Conservation (phyloP, 495 filamentous ascomycete species). For the Penicillium lagena region DNA sequence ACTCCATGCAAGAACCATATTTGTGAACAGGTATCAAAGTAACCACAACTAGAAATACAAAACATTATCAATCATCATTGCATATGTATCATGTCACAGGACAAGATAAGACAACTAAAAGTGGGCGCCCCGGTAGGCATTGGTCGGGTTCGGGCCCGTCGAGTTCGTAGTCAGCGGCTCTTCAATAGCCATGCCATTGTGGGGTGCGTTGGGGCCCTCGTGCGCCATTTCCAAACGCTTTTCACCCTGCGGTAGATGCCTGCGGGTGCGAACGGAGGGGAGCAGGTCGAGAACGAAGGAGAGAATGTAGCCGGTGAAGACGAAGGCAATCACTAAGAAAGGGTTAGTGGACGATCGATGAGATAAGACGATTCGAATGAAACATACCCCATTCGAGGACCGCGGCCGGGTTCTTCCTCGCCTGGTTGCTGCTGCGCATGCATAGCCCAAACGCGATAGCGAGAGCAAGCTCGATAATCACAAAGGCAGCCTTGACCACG, state of each 20-base stretch:
- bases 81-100: background rate
- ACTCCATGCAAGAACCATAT: too few species aligned
- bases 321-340: slow-evolving; percentile 58
- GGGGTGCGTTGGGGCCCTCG: slow-evolving; percentile 2
- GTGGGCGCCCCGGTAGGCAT: slow-evolving; percentile 22
- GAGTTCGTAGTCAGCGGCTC: slow-evolving; percentile 36
- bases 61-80: background rate
- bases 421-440: slow-evolving; percentile 24
- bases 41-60: background rate
- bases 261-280: slow-evolving; percentile 66
- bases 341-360: too few species aligned
- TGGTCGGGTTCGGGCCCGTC: slow-evolving; percentile 19
- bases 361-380: too few species aligned
- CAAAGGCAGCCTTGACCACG: slow-evolving; percentile 74
- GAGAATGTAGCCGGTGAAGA: slow-evolving; percentile 86
- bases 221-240: slow-evolving; percentile 22
- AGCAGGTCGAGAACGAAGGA: slow-evolving; percentile 85
- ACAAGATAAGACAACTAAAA: slow-evolving; percentile 5
- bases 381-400: slow-evolving; percentile 58
- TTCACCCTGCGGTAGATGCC: slow-evolving; percentile 39
- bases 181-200: slow-evolving; percentile 17
- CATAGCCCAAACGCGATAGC: slow-evolving; percentile 56
- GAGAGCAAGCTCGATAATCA: slow-evolving; percentile 70
- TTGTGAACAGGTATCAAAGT: background rate
- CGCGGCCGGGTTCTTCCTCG: slow-evolving; percentile 47